A percentile compares a stretch with the other conserved stretches of the same genome.
phyloP scores from a whole-genome alignment of 148 eudicot species.

The Silene uniflora region DNA sequence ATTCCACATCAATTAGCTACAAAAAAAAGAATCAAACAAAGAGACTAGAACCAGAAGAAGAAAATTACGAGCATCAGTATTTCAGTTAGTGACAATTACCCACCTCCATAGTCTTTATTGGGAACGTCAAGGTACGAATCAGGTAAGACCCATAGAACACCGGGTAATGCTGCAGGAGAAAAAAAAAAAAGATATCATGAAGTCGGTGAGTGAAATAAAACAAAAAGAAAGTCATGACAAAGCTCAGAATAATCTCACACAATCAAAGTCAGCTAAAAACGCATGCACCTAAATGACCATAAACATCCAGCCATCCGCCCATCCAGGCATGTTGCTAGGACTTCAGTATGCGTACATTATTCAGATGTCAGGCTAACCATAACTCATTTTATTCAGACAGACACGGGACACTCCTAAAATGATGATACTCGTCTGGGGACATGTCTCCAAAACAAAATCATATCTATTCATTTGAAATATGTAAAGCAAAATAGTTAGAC shows the following conservation, averaged over 20 bases:
- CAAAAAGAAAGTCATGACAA: too few relatives aligned
- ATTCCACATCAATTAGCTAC: slow-evolving; percentile 4
- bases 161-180: slow-evolving; percentile 52
- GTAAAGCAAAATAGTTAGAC: background rate
- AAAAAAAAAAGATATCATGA: slow-evolving; percentile 15
- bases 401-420: too few relatives aligned
- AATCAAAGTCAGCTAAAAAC: too few relatives aligned
- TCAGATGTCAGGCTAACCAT: too few relatives aligned
- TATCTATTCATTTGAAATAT: background rate
- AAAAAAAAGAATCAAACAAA: background rate
- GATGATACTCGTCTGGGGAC: too few relatives aligned
- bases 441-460: too few relatives aligned
- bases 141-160: slow-evolving; percentile 90
- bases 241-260: too few relatives aligned
- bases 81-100: slow-evolving; percentile 16
- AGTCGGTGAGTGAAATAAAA: background rate
- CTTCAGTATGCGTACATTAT: too few relatives aligned
- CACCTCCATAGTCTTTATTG: slow-evolving; percentile 96
- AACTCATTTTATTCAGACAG: too few relatives aligned
- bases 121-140: slow-evolving; percentile 97
- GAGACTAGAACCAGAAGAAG: background rate
- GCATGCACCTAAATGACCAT: too few relatives aligned
- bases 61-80: background rate
- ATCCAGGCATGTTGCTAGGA: background rate
- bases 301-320: background rate